A percentile compares a stretch with the other conserved stretches of the same genome.
These are phyloP conservation scores for Ophiostoma australiae DNA, from an alignment of 2,329 filamentous ascomycete genomes.

Conservation along the genomic window DNA sequence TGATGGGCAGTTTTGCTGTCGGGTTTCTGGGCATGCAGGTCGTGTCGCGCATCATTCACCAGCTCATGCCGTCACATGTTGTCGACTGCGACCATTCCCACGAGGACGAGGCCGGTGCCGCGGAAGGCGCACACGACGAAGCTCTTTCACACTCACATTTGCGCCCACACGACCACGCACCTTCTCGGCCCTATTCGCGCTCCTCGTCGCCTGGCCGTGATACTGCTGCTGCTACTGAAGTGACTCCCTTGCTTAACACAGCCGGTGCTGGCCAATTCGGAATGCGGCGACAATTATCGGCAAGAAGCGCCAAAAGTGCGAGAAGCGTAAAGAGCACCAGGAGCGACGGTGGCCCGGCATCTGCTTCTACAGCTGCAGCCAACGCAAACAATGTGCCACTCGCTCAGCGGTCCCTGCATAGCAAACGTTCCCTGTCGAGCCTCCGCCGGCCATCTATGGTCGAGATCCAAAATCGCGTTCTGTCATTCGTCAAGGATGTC, in stretches of 20 bases:
- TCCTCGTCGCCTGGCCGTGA: neutral
- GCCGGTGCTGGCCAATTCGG: neutral
- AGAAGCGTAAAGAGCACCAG: neutral
- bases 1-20: constrained; percentile 64
- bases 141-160: neutral
- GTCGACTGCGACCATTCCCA: constrained; percentile 76
- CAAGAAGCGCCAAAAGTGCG: neutral
- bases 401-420: constrained; percentile 18
- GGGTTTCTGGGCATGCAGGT: constrained; percentile 73
- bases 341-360: neutral
- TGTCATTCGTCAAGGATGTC: constrained; percentile 62
- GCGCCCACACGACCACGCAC: neutral
- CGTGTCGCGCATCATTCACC: constrained; percentile 67
- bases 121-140: neutral
- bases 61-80: constrained; percentile 70
- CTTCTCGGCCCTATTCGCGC: neutral
- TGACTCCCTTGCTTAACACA: neutral
- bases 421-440: constrained; percentile 24
- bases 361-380: neutral
- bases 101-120: constrained; percentile 36
- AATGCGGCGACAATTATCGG: neutral
- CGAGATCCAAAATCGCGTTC: constrained; percentile 51
- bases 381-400: neutral
- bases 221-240: neutral
- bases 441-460: constrained; percentile 50